A percentile compares a stretch with the other conserved stretches of the same genome.
phyloP scores from a whole-genome alignment of 805 yeast species.

The Torulaspora delbrueckii region DNA sequence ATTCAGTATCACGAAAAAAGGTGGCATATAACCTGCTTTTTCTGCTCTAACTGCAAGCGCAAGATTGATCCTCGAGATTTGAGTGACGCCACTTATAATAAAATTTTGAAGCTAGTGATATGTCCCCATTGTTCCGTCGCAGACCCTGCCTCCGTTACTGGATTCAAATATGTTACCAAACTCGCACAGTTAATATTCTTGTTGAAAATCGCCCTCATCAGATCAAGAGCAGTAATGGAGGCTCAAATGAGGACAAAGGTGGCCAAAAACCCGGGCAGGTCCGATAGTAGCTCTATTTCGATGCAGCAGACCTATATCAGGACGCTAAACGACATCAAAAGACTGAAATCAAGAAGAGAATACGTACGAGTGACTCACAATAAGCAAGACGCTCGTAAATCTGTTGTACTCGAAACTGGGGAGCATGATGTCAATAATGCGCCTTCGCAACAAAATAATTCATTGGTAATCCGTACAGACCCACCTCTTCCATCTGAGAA shows the following conservation, averaged over 20 bases:
- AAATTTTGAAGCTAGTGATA: conserved; percentile 36
- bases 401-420: conserved; percentile 56
- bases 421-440: conserved; percentile 26
- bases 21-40: conserved; percentile 79
- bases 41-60: conserved; percentile 56
- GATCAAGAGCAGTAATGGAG: conserved; percentile 62
- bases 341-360: conserved; percentile 69
- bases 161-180: conserved; percentile 60
- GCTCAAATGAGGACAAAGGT: conserved; percentile 26
- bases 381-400: conserved; percentile 59
- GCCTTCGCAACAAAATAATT: conserved; percentile 24
- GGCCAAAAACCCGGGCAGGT: conserved; percentile 8
- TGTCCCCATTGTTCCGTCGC: conserved; percentile 61
- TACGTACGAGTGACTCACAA: conserved; percentile 44
- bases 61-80: conserved; percentile 38
- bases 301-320: conserved; percentile 55
- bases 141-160: conserved; percentile 46
- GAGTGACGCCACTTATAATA: conserved; percentile 46
- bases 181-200: conserved; percentile 71
- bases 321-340: conserved; percentile 70
- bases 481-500: conserved; percentile 45
- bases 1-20: conserved; percentile 53
- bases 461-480: conserved; percentile 32
- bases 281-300: conserved; percentile 17
- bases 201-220: conserved; percentile 74